These are phyloP conservation scores for Raffaelea ambrosiae DNA, from an alignment of 2,329 filamentous ascomycete species.

Conservation along the genomic window DNA sequence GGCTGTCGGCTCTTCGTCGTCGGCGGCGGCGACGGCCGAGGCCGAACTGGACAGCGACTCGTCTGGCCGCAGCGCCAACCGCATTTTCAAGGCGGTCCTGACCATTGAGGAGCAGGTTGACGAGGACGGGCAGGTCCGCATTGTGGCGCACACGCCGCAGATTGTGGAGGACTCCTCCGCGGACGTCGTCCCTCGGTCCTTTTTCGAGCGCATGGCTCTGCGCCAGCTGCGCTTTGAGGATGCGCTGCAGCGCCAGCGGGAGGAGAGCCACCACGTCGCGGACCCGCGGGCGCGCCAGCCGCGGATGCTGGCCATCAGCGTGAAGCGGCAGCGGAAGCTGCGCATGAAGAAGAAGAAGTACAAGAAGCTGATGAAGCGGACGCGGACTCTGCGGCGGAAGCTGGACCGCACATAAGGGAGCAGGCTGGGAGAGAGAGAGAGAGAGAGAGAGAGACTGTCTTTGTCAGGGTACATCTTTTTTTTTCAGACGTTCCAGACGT, in stretches of 20 bases:
- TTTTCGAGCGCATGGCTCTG: slow-evolving; percentile 62
- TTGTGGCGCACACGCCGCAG: slow-evolving; percentile 51
- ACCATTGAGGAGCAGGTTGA: slow-evolving; percentile 60
- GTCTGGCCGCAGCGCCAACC: slow-evolving; percentile 15
- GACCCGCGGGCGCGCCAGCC: not conserved
- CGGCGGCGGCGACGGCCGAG: slow-evolving; percentile 17
- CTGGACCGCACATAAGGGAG: slow-evolving; percentile 27
- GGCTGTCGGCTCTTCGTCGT: slow-evolving; percentile 17
- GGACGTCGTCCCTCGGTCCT: slow-evolving; percentile 35
- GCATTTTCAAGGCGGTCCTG: slow-evolving; percentile 55
- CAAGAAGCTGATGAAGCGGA: slow-evolving; percentile 96
- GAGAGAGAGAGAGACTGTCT: not conserved
- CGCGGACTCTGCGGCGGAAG: slow-evolving; percentile 80
- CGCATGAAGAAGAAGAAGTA: slow-evolving; percentile 99
- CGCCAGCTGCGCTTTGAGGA: slow-evolving; percentile 54
- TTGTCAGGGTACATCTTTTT: not conserved
- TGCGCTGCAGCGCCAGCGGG: slow-evolving; percentile 26
- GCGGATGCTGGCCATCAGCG: slow-evolving; percentile 75
- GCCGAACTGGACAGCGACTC: too few species aligned
- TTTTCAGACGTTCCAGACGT: not conserved
- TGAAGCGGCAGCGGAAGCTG: slow-evolving; percentile 83
- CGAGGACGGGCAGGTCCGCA: slow-evolving; percentile 49
- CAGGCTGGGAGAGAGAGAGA: not conserved
- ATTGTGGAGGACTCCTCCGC: slow-evolving; percentile 37
- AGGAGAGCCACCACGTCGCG: slow-evolving; percentile 14